Percentiles rank a stretch among this genome's conserved stretches.
These are phyloP conservation scores for Kazachstania africana DNA, from an alignment of 805 yeast genomes.

Conservation along the genomic window DNA sequence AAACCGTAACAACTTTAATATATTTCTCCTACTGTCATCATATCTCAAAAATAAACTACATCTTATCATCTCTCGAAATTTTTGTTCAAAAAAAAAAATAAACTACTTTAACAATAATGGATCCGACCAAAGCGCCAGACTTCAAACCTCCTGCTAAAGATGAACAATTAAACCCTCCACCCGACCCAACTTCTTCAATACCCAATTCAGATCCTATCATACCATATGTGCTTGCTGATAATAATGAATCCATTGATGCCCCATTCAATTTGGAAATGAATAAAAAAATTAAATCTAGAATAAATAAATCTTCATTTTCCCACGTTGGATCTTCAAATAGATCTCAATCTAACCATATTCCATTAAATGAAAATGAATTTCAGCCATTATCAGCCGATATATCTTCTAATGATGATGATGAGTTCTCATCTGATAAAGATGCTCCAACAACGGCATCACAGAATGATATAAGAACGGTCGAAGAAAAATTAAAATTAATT, in stretches of 20 bases:
- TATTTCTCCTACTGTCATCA: too few species aligned
- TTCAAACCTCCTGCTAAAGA: slow-evolving; percentile 75
- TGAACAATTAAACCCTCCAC: slow-evolving; percentile 46
- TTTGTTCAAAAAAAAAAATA: too few species aligned
- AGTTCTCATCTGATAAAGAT: slow-evolving; percentile 1
- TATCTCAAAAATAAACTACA: too few species aligned
- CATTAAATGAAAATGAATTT: slow-evolving; percentile 46
- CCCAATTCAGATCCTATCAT: slow-evolving; percentile 71
- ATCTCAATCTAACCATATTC: slow-evolving; percentile 26
- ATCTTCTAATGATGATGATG: slow-evolving; percentile 18
- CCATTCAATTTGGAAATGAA: slow-evolving; percentile 29
- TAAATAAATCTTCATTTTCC: neutral
- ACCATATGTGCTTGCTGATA: slow-evolving; percentile 67
- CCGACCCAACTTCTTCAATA: slow-evolving; percentile 55
- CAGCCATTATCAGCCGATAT: slow-evolving; percentile 40
- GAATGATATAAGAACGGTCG: neutral
- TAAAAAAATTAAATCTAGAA: slow-evolving; percentile 3
- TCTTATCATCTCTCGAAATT: too few species aligned
- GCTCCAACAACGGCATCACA: neutral
- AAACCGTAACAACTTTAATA: too few species aligned
- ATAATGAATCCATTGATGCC: slow-evolving; percentile 59
- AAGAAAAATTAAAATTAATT: too few species aligned
- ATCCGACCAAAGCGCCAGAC: slow-evolving; percentile 85
- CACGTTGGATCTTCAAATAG: neutral
- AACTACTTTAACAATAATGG: slow-evolving; percentile 59